phyloP scores from a whole-genome alignment of 1,139 yeast genomes.

The Lodderomyces elongisporus region DNA sequence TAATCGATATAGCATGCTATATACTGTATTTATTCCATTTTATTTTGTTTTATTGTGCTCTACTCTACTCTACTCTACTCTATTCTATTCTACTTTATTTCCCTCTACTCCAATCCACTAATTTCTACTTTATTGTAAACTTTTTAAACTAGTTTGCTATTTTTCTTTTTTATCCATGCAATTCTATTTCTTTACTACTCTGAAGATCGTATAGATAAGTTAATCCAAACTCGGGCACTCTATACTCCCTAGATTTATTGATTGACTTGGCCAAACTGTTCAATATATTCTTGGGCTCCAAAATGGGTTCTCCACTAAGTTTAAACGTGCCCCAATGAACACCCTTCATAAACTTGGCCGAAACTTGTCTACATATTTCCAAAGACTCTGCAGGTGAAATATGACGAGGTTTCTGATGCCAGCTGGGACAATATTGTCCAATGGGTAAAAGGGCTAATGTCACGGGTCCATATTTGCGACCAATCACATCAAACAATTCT shows the following conservation, averaged over 20 bases:
- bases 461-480: conserved; percentile 58
- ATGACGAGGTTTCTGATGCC: conserved; percentile 92
- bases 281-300: conserved; percentile 63
- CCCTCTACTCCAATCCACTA: too few relatives aligned
- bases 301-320: conserved; percentile 77
- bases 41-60: too few relatives aligned
- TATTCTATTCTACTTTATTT: too few relatives aligned
- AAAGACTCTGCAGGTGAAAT: conserved; percentile 77
- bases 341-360: conserved; percentile 66
- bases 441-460: conserved; percentile 77
- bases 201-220: conserved; percentile 34
- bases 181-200: conserved; percentile 11
- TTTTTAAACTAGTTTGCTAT: too few relatives aligned
- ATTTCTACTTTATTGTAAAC: too few relatives aligned
- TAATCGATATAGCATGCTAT: too few relatives aligned
- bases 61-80: too few relatives aligned
- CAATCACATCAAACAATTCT: conserved; percentile 64
- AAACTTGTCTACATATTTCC: conserved; percentile 58
- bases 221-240: conserved; percentile 40
- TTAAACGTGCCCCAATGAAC: conserved; percentile 97
- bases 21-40: too few relatives aligned
- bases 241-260: conserved; percentile 19
- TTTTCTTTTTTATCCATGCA: conserved; percentile 12
- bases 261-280: conserved; percentile 19
- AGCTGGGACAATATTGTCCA: conserved; percentile 91